Evolutionary conservation across 2,329 filamentous ascomycete genomes (phyloP), one percentile per base, ranked within the genome.

Genomic region (Coleophoma eucalyptorum): DNA sequence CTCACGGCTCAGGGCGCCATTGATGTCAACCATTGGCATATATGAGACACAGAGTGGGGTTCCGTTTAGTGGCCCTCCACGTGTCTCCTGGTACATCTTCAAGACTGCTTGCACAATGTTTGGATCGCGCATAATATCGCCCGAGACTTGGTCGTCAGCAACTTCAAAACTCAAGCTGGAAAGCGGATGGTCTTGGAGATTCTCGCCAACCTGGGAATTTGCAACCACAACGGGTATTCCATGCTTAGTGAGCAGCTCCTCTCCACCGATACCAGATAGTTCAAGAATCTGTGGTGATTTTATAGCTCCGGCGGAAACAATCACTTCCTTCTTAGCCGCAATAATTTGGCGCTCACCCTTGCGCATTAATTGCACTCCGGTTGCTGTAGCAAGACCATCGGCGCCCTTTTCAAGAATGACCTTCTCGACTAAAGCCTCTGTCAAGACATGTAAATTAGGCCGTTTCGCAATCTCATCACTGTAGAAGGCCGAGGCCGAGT

Each of bases 401-500:
- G 7, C 34, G 13, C 16, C 19, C 3, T 43, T 47, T 34, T 46
- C 35, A 3, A 60, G 26, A 59, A 91, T 85, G 65, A 96, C 72
- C 67, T 84, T 87, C 65, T 82, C 87, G 53, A 94, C 90, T 81
- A 89, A 91, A 13, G 89, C 86, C 63, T 94, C 85, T 63, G 89
- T 94, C 50, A 95, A 74, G 52, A 96, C 77, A 37, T 87, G 92
- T 65, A 96, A 69, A 72, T 96, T 96, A 6, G 49, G 41, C 18
- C 61, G 47, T 2, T 35, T 21, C 16, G 20, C 26, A 31, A 47
- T 50, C 15, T 51, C 54, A 2, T 47, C 38, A 19, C 12, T 26
- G 16, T 46, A 55, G 21, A 59, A 60, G 12, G 54, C 60, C 3
- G 51, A 53, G 18, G 48, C 53, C 15, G 55, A 34, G 34, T 55